Evolutionary conservation across 768 basidiomycete species (phyloP).

Genomic region (Calvatia gigantea): DNA sequence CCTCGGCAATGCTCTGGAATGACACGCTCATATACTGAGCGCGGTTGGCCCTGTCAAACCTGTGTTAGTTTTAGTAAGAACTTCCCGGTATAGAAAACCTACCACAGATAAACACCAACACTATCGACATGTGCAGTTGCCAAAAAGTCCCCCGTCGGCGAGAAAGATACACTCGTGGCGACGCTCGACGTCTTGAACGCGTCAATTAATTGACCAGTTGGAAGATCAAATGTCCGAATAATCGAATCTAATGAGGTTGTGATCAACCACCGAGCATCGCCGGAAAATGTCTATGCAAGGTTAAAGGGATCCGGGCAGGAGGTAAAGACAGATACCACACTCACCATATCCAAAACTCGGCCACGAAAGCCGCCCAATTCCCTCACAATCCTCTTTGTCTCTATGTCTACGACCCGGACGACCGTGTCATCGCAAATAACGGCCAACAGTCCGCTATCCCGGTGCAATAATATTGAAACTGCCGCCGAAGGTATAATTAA

Average conservation of each 20-base stretch:
- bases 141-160: constrained; percentile 93
- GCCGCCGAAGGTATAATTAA: constrained; percentile 65
- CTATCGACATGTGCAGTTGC: constrained; percentile 94
- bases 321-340: constrained; percentile 19
- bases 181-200: constrained; percentile 85
- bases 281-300: constrained; percentile 75
- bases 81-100: constrained; percentile 15
- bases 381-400: constrained; percentile 83
- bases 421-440: constrained; percentile 82
- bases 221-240: constrained; percentile 94
- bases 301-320: constrained; percentile 5
- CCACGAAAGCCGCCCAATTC: constrained; percentile 83
- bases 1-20: constrained; percentile 75
- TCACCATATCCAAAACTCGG: constrained; percentile 84
- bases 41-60: constrained; percentile 76
- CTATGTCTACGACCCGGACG: constrained; percentile 87
- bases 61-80: constrained; percentile 5
- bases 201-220: constrained; percentile 89
- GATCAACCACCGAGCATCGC: constrained; percentile 93
- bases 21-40: constrained; percentile 89
- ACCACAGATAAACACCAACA: constrained; percentile 95
- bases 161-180: constrained; percentile 89
- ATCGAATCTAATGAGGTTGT: constrained; percentile 85
- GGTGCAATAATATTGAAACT: constrained; percentile 72
- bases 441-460: constrained; percentile 82